Percentiles rank a stretch among this genome's conserved stretches.
These are phyloP conservation scores for Botrytis deweyae DNA, from an alignment of 2,329 filamentous ascomycete genomes.

Conservation along the genomic window DNA sequence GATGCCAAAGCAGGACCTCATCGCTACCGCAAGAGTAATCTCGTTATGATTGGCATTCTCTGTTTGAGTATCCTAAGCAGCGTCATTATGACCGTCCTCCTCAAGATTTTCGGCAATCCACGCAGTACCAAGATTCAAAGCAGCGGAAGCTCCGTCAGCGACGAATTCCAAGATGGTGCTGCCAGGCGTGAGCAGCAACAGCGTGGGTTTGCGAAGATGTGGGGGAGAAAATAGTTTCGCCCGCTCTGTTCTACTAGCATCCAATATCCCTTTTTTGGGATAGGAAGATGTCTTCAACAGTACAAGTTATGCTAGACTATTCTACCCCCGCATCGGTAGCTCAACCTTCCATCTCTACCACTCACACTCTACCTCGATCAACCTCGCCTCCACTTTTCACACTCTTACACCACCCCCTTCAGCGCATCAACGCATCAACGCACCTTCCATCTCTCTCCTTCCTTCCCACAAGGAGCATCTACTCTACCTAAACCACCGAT, in stretches of 20 bases:
- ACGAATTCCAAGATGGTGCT: conserved; percentile 57
- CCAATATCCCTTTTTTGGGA: neutral
- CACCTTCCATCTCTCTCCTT: too few relatives aligned
- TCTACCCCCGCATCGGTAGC: conserved; percentile 18
- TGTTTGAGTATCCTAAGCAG: conserved; percentile 73
- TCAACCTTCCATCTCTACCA: conserved; percentile 27
- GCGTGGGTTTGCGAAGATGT: conserved; percentile 53
- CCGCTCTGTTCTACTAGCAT: neutral
- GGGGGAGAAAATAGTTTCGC: conserved; percentile 33
- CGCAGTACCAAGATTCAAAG: conserved; percentile 49
- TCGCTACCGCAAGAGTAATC: conserved; percentile 79
- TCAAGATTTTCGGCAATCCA: conserved; percentile 58
- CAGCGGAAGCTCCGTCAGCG: conserved; percentile 41
- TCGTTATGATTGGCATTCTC: conserved; percentile 85
- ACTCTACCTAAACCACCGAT: neutral
- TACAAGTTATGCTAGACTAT: neutral
- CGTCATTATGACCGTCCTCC: conserved; percentile 63
- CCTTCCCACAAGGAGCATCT: neutral
- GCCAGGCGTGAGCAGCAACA: conserved; percentile 57
- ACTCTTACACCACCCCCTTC: neutral
- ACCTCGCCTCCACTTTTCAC: neutral
- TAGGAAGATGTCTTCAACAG: conserved; percentile 34
- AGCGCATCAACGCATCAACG: too few relatives aligned
- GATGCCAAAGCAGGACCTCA: conserved; percentile 67
- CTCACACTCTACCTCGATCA: neutral